phyloP scores from a whole-genome alignment of 257 asterid species.

The Thymus mandschuricus region DNA sequence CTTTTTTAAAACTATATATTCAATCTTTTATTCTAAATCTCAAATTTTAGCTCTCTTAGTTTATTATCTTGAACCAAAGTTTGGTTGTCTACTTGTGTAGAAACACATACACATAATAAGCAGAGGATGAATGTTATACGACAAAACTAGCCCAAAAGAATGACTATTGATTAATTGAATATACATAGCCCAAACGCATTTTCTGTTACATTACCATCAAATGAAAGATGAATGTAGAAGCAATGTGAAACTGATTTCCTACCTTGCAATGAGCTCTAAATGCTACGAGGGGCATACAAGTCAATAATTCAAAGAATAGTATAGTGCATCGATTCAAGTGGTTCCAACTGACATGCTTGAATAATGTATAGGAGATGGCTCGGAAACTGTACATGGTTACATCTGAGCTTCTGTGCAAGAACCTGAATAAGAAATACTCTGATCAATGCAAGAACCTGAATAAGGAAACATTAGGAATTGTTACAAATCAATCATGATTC shows the following conservation, averaged over 20 bases:
- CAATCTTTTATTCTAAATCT: conserved; percentile 14
- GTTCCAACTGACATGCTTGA: conserved; percentile 29
- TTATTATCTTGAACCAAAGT: background rate
- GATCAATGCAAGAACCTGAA: background rate
- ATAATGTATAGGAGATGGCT: conserved; percentile 24
- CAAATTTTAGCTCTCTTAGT: conserved; percentile 6
- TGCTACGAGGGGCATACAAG: conserved; percentile 6
- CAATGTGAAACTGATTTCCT: background rate
- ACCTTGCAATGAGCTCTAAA: conserved; percentile 21
- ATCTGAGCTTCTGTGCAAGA: conserved; percentile 23
- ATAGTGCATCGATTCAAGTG: background rate
- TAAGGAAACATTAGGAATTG: no score
- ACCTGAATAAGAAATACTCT: conserved; percentile 26
- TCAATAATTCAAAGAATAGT: conserved; percentile 16
- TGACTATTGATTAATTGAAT: background rate
- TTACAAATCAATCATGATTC: no score
- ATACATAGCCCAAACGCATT: background rate
- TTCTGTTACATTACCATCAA: background rate
- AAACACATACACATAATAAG: conserved; percentile 21
- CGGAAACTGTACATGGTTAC: conserved; percentile 26
- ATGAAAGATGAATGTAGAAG: conserved; percentile 20
- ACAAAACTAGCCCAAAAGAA: conserved; percentile 2
- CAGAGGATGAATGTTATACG: background rate
- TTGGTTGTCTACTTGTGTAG: conserved; percentile 6
- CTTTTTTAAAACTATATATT: background rate